These are phyloP conservation scores for Themeda triandra DNA, from an alignment of 176 grass and related monocot species.

Conservation along the genomic window DNA sequence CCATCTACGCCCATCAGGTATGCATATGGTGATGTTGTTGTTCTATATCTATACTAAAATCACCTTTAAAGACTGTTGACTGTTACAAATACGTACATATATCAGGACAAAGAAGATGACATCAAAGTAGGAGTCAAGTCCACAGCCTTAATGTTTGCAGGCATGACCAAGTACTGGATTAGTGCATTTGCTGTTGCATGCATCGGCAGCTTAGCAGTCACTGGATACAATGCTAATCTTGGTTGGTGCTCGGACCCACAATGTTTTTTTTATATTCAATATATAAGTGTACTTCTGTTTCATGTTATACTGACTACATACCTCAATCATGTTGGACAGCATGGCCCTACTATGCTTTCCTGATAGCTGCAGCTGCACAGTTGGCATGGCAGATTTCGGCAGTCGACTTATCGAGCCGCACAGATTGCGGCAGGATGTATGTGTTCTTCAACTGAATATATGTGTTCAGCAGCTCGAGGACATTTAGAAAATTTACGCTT, in stretches of 20 bases:
- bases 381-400: conserved; percentile 75
- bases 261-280: too few relatives aligned
- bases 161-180: conserved; percentile 69
- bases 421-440: conserved; percentile 76
- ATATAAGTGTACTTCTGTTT: not conserved
- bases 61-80: too few relatives aligned
- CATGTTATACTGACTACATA: conserved; percentile 8
- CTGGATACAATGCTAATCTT: conserved; percentile 74
- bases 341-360: conserved; percentile 74
- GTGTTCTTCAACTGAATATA: not conserved
- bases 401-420: conserved; percentile 58
- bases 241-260: conserved; percentile 51
- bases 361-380: conserved; percentile 54
- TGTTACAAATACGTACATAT: not conserved
- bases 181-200: conserved; percentile 59
- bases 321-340: conserved; percentile 45
- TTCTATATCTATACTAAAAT: too few relatives aligned
- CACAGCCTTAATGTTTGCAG: conserved; percentile 77
- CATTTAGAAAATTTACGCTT: too few relatives aligned
- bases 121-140: conserved; percentile 84
- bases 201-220: conserved; percentile 52
- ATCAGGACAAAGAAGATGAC: conserved; percentile 94
- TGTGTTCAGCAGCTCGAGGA: not conserved
- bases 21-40: too few relatives aligned
- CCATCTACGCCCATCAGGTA: conserved; percentile 95